Conservation (phyloP, 441 rosid species). For the Erysimum cheiri region DNA sequence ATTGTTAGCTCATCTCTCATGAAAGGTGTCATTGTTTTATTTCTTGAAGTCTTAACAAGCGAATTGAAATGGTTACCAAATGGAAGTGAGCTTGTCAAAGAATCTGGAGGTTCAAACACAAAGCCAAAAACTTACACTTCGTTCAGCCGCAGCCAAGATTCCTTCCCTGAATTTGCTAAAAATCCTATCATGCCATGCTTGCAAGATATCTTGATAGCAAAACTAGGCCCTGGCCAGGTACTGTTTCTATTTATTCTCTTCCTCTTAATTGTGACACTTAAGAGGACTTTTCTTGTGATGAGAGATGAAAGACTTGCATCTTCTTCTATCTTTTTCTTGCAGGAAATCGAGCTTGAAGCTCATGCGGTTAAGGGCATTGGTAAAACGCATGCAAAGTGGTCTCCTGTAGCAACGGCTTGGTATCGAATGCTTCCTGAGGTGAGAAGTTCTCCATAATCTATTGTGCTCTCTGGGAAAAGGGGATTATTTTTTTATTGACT, state of each 20-base stretch:
- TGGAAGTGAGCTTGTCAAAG: constrained; percentile 83
- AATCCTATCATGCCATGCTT: constrained; percentile 60
- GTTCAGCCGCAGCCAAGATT: constrained; percentile 73
- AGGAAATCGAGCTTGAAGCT: constrained; percentile 98
- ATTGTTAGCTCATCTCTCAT: constrained; percentile 15
- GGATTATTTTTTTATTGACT: background rate
- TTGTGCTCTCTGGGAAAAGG: background rate
- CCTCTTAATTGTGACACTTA: constrained; percentile 15
- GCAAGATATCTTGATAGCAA: constrained; percentile 69
- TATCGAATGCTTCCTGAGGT: constrained; percentile 98
- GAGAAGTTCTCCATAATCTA: constrained; percentile 33
- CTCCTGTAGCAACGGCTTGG: constrained; percentile 97
- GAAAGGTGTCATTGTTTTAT: constrained; percentile 9
- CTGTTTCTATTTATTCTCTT: constrained; percentile 1
- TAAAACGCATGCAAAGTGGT: constrained; percentile 97
- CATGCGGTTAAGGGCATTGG: constrained; percentile 97
- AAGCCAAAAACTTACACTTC: constrained; percentile 82
- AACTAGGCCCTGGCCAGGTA: constrained; percentile 92
- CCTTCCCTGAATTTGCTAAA: constrained; percentile 57
- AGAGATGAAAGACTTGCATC: constrained; percentile 17
- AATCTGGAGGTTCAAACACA: constrained; percentile 52
- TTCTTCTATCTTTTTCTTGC: constrained; percentile 14
- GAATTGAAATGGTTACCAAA: constrained; percentile 82
- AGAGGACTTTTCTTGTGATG: background rate
- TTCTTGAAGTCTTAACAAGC: constrained; percentile 66